Evolutionary conservation across 768 basidiomycete genomes (phyloP).

Genomic region (Lanmaoa pseudosensibilis): DNA sequence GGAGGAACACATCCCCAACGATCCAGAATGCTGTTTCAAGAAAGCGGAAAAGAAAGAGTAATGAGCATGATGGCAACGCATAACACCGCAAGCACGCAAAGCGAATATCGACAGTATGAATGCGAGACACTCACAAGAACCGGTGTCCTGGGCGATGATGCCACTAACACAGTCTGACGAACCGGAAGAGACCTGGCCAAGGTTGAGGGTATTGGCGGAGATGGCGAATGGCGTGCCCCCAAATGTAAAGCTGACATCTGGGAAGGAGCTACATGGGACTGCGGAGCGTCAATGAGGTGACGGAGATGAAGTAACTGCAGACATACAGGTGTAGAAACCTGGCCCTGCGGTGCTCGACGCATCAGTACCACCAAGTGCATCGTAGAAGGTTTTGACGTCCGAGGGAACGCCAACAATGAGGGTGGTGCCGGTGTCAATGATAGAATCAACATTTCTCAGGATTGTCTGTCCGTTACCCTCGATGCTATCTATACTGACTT

Average conservation of each 20-base stretch:
- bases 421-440: constrained; percentile 27
- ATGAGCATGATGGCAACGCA: constrained; percentile 4
- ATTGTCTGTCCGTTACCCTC: neutral
- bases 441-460: constrained; percentile 3
- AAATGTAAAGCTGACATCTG: constrained; percentile 36
- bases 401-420: constrained; percentile 8
- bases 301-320: constrained; percentile 8
- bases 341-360: constrained; percentile 17
- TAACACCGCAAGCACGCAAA: neutral
- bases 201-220: constrained; percentile 35
- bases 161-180: constrained; percentile 34
- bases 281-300: neutral
- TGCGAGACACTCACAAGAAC: neutral
- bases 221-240: constrained; percentile 37
- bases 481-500: constrained; percentile 17
- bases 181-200: constrained; percentile 31
- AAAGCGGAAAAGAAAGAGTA: neutral
- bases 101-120: neutral
- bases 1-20: constrained; percentile 36
- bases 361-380: constrained; percentile 26
- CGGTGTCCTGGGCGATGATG: constrained; percentile 14
- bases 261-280: constrained; percentile 33
- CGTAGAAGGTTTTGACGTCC: constrained; percentile 22
- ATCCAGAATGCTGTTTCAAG: constrained; percentile 15
- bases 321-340: constrained; percentile 36